Percentiles rank a stretch among this genome's conserved stretches.
Conservation (phyloP, 2,329 filamentous ascomycete species). For the Aspergillus costaricaensis region DNA sequence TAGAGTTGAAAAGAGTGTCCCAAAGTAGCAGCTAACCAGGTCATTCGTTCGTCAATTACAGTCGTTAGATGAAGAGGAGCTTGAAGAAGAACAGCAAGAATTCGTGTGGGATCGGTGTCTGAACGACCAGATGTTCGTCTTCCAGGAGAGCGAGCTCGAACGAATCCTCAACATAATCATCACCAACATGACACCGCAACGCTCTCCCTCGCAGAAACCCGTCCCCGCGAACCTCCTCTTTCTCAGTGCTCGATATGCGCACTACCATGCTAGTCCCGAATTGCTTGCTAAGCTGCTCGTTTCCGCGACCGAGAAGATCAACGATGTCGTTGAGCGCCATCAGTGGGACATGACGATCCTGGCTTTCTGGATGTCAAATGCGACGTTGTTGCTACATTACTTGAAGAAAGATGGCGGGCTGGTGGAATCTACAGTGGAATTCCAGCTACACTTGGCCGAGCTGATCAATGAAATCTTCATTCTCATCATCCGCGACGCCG, state of each 20-base stretch:
- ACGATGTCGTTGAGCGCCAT: conserved; percentile 88
- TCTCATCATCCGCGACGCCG: conserved; percentile 91
- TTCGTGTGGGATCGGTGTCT: conserved; percentile 95
- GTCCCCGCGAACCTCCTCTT: conserved; percentile 98
- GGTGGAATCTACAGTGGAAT: conserved; percentile 77
- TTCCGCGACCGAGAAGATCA: conserved; percentile 92
- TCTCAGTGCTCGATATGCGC: conserved; percentile 89
- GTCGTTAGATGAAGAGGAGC: conserved; percentile 77
- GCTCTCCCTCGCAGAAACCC: conserved; percentile 94
- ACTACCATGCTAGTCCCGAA: conserved; percentile 90
- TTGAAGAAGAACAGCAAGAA: conserved; percentile 86
- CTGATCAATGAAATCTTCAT: conserved; percentile 98
- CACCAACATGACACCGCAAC: conserved; percentile 95
- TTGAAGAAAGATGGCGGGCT: conserved; percentile 89
- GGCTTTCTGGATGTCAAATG: conserved; percentile 98
- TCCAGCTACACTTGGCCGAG: conserved; percentile 90
- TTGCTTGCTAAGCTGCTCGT: conserved; percentile 78
- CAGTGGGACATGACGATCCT: conserved; percentile 99
- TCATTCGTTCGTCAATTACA: conserved; percentile 10
- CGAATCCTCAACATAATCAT: conserved; percentile 94
- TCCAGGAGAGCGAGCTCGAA: conserved; percentile 90
- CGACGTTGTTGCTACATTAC: conserved; percentile 91
- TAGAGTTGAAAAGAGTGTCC: not conserved
- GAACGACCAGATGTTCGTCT: conserved; percentile 99
- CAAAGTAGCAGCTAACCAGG: not conserved